Evolutionary conservation across 2,329 filamentous ascomycete genomes (phyloP), one percentile per base, ranked within the genome.

Genomic region (Hortaea werneckii): DNA sequence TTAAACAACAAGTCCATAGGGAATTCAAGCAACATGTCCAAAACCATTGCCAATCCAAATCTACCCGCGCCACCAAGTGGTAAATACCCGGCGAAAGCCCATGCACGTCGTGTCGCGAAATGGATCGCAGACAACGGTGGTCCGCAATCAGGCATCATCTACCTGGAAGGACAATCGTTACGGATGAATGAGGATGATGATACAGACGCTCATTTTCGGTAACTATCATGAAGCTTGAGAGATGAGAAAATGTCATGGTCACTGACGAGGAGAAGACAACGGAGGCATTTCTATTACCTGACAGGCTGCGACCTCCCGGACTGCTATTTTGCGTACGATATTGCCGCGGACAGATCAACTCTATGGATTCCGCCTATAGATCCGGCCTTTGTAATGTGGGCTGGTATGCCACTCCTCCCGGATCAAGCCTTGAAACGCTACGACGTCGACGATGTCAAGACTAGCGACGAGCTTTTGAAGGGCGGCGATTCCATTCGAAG

Each of bases 321-420:
- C 67, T 84, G 84, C 58, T 82, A 82, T 64, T 78, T 87, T 51
- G 77, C 84, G 48, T 95, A 95, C 71, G 84, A 95, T 54, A 83
- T 94, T 47, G 73, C 77, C 39, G 75, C 78, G 38, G 77, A 80
- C 53, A 80, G 82, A 58, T 79, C 88, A 26, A 94, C 83, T 2
- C 79, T 98, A 46, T 98, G 89, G 70, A 94, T 98, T 58, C 90
- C 92, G 2, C 87, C 89, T 13, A 78, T 90, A 57, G 83, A 95
- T 55, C 80, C 88, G 9, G 87, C 94, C 42, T 82, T 80, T 47
- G 90, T 98, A 47, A 88, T 98, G 65, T 98, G 92, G 92, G 85
- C 85, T 13, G 92, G 92, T n/a, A 76, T 98, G 32, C 92, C 92
- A 0, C 69, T 94, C 48, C 84, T 81, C 32, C 70, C 76, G 30